phyloP scores from a whole-genome alignment of 495 filamentous ascomycete species.

The Aspergillus funiculosus region DNA sequence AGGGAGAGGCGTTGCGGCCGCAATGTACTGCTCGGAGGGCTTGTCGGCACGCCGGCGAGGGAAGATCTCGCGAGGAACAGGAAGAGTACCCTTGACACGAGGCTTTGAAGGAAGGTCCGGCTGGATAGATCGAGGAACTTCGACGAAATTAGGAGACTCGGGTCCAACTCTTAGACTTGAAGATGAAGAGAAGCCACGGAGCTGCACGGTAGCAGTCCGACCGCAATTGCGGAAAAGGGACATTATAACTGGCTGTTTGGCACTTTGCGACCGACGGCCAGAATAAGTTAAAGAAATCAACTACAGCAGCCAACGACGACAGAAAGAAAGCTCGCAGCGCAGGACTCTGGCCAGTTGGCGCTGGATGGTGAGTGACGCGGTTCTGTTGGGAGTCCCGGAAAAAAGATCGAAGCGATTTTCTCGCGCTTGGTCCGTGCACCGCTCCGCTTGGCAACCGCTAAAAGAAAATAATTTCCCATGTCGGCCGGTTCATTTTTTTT shows the following conservation, averaged over 20 bases:
- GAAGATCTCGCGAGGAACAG: slow-evolving; percentile 64
- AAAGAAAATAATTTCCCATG: slow-evolving; percentile 32
- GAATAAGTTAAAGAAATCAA: background rate
- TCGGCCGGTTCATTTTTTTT: slow-evolving; percentile 26
- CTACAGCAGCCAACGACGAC: too few relatives aligned
- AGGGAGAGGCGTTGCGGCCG: slow-evolving; percentile 36
- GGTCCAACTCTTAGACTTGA: slow-evolving; percentile 45
- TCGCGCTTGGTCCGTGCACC: slow-evolving; percentile 38
- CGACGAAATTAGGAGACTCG: slow-evolving; percentile 68
- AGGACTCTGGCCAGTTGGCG: slow-evolving; percentile 7
- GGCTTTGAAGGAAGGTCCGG: slow-evolving; percentile 40
- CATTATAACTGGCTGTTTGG: slow-evolving; percentile 27
- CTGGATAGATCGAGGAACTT: slow-evolving; percentile 53
- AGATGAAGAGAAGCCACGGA: slow-evolving; percentile 41
- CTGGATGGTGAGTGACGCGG: slow-evolving; percentile 14
- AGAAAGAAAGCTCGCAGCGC: slow-evolving; percentile 3
- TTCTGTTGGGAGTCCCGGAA: slow-evolving; percentile 22
- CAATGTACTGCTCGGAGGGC: slow-evolving; percentile 48
- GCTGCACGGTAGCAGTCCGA: slow-evolving; percentile 39
- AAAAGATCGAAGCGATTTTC: slow-evolving; percentile 44
- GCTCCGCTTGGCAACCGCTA: slow-evolving; percentile 31
- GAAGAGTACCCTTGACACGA: slow-evolving; percentile 64
- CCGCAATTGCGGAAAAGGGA: slow-evolving; percentile 35
- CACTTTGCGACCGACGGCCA: background rate
- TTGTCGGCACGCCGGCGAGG: slow-evolving; percentile 45